Evolutionary conservation across 352 stramenopile genomes (phyloP), one percentile per base, ranked within the genome.

Genomic region (Phytophthora quininea): DNA sequence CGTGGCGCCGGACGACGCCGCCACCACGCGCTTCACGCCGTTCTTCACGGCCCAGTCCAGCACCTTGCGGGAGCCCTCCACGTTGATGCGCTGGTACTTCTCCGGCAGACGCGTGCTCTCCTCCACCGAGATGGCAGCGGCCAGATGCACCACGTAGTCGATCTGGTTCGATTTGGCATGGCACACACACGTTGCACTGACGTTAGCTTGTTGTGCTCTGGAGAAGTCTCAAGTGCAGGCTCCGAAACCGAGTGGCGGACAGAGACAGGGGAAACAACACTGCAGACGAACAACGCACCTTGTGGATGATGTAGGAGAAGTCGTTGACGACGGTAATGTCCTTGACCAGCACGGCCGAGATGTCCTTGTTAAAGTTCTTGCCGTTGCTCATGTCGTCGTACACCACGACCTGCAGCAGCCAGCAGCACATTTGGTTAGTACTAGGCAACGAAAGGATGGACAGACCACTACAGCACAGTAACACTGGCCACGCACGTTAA

Each of bases 301-400:
- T 89, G 75, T 91, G 83, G 31, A 91, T 74, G 38, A 91, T 90
- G 69, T 80, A 90, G 33, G 80, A 84, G 70, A 80, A 92, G 76
- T 94, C 86, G 54, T 84, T 73, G 4, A 92, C 77, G 49, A 89
- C 71, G 0, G 86, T 94, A 61, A 94, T 91, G 58, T 94, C 86
- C 71, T 94, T 94, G 53, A 94, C 73, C 31, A 92, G 70, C 58
- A 93, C 81, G 9, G 84, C 82, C 15, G 84, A 81, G 30, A 80
- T 57, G 54, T 79, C 79, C 49, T 81, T 80, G 73, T 94, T 91
- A 50, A 92, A 92, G 71, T 94, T 94, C 56, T 83, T 86, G 62
- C 86, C 86, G 63, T 94, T 94, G 80, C 86, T 94, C 86, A 92
- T 92, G 69, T 94, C 86, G 54, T 94, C 86, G 62, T 91, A 92